Evolutionary conservation across 2,329 filamentous ascomycete genomes (phyloP), one percentile per base, ranked within the genome.

Genomic region (Fusarium redolens): DNA sequence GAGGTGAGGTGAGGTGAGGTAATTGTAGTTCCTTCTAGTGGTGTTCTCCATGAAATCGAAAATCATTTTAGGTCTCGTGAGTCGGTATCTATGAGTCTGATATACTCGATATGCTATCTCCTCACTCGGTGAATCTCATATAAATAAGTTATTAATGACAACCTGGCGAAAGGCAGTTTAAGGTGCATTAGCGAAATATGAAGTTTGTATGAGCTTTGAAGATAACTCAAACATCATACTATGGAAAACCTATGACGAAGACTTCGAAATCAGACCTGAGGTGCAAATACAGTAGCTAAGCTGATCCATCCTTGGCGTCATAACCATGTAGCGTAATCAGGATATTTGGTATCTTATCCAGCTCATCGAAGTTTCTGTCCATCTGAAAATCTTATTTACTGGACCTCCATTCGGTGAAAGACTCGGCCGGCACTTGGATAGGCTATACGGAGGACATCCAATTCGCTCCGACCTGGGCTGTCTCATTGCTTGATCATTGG

Each of bases 81-180:
- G 57, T 54, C 30, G 54, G 54, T 58, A 48, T 59, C 18, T 30
- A 68, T 52, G 33, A 40, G 69, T 65, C 59, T 58, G 60, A 68
- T 45, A 62, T 72, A 50, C 72, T 72, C 66, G 63, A 71, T 65
- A 57, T 50, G 47, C 51, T 47, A 54, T 68, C 57, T 62, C 47
- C 59, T 59, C 61, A 50, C 44, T 30, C 44, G 22, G 57, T 57
- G 22, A 35, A 28, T 43, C 40, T 58, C 51, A n/a, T 35, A 13
- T 11, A 25, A 6, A 25, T 51, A 51, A 28, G 40, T 44, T 30
- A n/a, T 59, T 15, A 14, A 30, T 44, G 18, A 33, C 18, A 41
- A 48, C 30, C 33, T 45, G 33, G 22, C n/a, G 41, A 40, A 22
- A 41, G 50, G 41, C 35, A 37, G 59, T 35, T 33, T 11, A 25